Conservation (phyloP, 257 asterid species). For the Buddleja alternifolia region DNA sequence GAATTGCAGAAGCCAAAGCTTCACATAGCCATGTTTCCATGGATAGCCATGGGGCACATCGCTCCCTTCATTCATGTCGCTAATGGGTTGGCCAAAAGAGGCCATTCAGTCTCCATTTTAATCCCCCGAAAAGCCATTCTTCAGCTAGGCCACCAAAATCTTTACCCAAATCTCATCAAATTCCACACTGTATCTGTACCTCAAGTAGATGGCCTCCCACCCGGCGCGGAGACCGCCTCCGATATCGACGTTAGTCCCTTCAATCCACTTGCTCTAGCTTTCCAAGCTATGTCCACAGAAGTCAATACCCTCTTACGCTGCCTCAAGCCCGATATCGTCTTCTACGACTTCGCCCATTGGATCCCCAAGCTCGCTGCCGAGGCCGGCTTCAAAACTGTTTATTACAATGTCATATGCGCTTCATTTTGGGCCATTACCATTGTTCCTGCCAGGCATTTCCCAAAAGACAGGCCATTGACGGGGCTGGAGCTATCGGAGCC, state of each 20-base stretch:
- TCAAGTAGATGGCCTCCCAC: conserved; percentile 67
- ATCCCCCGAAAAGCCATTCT: conserved; percentile 53
- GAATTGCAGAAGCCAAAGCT: conserved; percentile 37
- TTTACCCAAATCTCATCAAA: conserved; percentile 49
- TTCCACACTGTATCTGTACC: conserved; percentile 60
- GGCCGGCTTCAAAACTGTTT: conserved; percentile 68
- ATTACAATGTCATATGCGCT: conserved; percentile 67
- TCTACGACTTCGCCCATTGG: conserved; percentile 78
- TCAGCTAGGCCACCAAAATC: conserved; percentile 47
- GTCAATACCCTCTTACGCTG: conserved; percentile 37
- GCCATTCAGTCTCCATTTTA: conserved; percentile 60
- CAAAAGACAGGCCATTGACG: conserved; percentile 44
- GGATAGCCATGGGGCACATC: conserved; percentile 88
- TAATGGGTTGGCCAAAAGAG: conserved; percentile 65
- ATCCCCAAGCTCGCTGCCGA: conserved; percentile 51
- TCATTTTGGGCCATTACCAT: conserved; percentile 58
- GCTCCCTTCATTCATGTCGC: conserved; percentile 81
- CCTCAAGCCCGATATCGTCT: conserved; percentile 59
- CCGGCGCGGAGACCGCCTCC: conserved; percentile 74
- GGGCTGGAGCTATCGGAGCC: conserved; percentile 46
- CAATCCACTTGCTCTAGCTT: conserved; percentile 61
- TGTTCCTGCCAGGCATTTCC: conserved; percentile 56
- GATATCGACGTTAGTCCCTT: conserved; percentile 60
- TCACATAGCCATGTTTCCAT: conserved; percentile 86
- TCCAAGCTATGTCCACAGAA: conserved; percentile 53